Evolutionary conservation across 83 land plant genomes (phyloP), one percentile per base, ranked within the genome.

Genomic region (Thuja plicata): DNA sequence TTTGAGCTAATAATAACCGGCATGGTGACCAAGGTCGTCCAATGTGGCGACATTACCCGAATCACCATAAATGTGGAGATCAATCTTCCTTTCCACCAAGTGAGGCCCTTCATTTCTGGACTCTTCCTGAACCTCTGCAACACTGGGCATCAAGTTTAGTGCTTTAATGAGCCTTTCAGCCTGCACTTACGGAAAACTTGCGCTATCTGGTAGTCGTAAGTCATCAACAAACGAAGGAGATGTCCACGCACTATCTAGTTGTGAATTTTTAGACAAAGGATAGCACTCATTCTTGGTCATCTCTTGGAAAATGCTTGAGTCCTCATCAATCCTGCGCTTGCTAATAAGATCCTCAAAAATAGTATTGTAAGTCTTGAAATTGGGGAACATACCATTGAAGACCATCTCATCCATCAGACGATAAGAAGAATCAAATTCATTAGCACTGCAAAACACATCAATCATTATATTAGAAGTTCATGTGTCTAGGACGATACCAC

Each of bases 1-100:
- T 66, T 89, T 43, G 74, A 97, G 94, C 62, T 90, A 83, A 90
- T 95, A 98, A 73, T 98, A 98, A 1, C 99, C 99, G 21, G 99
- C 99, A 90, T 95, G 96, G 84, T 98, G 99, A 2, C 97, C 98
- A 12, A 98, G 91, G 0, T 96, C 98, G 60, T 94, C 96, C 17
- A 89, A 79, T 8, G 92, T 79, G 15, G 92, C 90, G 1, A 87
- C 85, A 1, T 92, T 57, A 11, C 90, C 91, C 0, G 89, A 91
- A 32, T n/a, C 86, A 19, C 93, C 45, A 86, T 85, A 77, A 32
- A 89, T 78, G 40, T 92, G 90, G 8, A 97, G 88, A 70, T 81
- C 83, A 54, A 97, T 90, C 62, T 86, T 87, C 91, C 86, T 90
- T 92, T 97, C 97, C 12, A 95, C 93, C 41, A 97, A 50, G 70